A percentile compares a stretch with the other conserved stretches of the same genome.
These are phyloP conservation scores for Penicillium expansum DNA, from an alignment of 2,329 filamentous ascomycete species.

Conservation along the genomic window DNA sequence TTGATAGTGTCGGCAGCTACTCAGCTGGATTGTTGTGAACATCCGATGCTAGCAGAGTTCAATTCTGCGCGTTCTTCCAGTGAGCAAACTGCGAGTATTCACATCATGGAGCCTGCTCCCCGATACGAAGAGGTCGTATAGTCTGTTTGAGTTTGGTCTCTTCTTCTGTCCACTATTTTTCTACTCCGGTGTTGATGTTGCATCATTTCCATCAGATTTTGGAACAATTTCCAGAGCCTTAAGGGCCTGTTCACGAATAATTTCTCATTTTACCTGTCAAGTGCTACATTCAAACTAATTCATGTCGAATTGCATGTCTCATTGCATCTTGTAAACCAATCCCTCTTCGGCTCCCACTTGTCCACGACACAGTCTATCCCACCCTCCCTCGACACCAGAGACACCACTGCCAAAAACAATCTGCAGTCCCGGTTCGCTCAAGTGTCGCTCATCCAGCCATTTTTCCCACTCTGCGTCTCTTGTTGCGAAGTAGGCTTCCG, in stretches of 20 bases:
- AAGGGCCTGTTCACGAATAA: neutral
- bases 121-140: neutral
- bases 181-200: neutral
- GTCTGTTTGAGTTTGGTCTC: too few relatives aligned
- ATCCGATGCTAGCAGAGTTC: neutral
- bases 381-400: constrained; percentile 18
- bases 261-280: neutral
- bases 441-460: constrained; percentile 9
- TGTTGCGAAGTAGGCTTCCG: constrained; percentile 3
- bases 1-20: neutral
- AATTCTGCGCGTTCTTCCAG: neutral
- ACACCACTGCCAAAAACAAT: constrained; percentile 15
- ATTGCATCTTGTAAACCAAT: constrained; percentile 18
- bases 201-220: neutral
- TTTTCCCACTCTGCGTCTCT: constrained; percentile 3
- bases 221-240: too few relatives aligned
- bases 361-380: constrained; percentile 10
- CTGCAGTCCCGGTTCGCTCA: constrained; percentile 10
- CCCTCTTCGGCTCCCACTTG: constrained; percentile 13
- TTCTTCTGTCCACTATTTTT: neutral
- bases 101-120: neutral
- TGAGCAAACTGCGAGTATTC: neutral
- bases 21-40: neutral
- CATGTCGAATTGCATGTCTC: neutral
- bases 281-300: neutral